These are phyloP conservation scores for Stylonectria norvegica DNA, from an alignment of 2,329 filamentous ascomycete species.

Conservation along the genomic window DNA sequence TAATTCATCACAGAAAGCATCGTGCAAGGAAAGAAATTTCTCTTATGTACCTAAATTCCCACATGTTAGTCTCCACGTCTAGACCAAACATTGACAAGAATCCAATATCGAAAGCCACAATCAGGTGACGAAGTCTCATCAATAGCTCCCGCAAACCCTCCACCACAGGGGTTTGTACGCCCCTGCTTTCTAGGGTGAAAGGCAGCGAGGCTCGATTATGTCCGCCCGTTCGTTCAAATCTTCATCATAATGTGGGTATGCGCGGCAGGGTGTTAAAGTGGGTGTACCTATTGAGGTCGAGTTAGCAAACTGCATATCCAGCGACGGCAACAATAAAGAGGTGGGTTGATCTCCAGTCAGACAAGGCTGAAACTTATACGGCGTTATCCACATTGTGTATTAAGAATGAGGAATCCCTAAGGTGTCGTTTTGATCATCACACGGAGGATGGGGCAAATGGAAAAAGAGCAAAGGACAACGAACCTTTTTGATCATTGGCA, in stretches of 20 bases:
- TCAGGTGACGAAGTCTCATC: slow-evolving; percentile 67
- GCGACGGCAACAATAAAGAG: slow-evolving; percentile 15
- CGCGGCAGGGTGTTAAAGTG: slow-evolving; percentile 9
- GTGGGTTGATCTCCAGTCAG: slow-evolving; percentile 47
- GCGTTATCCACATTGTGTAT: slow-evolving; percentile 62
- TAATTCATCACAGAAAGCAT: slow-evolving; percentile 46
- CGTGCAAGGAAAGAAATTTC: slow-evolving; percentile 15
- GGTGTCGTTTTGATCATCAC: slow-evolving; percentile 62
- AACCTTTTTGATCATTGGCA: slow-evolving; percentile 48
- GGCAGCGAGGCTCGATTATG: slow-evolving; percentile 56
- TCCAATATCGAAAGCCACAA: slow-evolving; percentile 35
- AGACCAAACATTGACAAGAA: slow-evolving; percentile 26
- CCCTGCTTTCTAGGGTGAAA: slow-evolving; percentile 51
- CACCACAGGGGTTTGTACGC: slow-evolving; percentile 61
- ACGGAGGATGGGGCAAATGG: slow-evolving; percentile 28
- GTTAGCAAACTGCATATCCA: slow-evolving; percentile 35
- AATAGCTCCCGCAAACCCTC: slow-evolving; percentile 50
- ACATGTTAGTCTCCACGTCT: slow-evolving; percentile 30
- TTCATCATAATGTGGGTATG: slow-evolving; percentile 51
- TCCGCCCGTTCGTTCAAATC: slow-evolving; percentile 68
- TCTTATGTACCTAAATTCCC: slow-evolving; percentile 35
- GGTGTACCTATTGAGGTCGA: slow-evolving; percentile 41
- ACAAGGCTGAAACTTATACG: slow-evolving; percentile 66
- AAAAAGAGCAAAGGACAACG: slow-evolving; percentile 22
- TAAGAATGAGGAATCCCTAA: slow-evolving; percentile 67